Evolutionary conservation across 2,329 filamentous ascomycete species (phyloP), one percentile per base, ranked within the genome.

Genomic region (Huntiella abstrusa): DNA sequence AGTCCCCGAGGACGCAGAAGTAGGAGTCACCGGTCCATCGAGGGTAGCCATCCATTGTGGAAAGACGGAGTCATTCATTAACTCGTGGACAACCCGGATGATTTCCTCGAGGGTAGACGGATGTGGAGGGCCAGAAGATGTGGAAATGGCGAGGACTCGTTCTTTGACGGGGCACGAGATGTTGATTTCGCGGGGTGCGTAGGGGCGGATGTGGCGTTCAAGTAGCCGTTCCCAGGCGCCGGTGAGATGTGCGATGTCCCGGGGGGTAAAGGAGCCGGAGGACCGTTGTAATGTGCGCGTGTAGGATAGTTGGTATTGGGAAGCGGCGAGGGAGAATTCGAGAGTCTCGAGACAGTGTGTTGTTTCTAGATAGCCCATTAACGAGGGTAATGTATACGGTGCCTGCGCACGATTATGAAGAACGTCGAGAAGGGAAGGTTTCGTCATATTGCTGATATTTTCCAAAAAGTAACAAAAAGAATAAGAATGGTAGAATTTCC

Each of bases 31-130:
- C 1, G 22, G 22, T n/a, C 8, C 17, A 5, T 41, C 40, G 5
- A 41, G 7, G 5, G 17, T 11, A 8, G 17, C 34, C 46, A 96
- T 70, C 58, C 96, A 98, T 0, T 88, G 87, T 1, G 94, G 78
- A 44, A 96, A 69, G 0, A 96, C 83, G 3, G 87, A 95, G 59
- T 96, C 91, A 55, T 94, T 92, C 87, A 98, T 96, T 47, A 98
- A 68, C 54, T 96, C 91, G 60, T 88, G 87, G 36, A 95, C 83
- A 51, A 94, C 92, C 51, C 74, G 73, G 17, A 93, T 82, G 15
- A 91, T 86, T 43, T 83, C 73, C 50, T 92, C 81, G 12, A 98
- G 68, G 46, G 77, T 74, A 36, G 79, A 74, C 1, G 91, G 87
- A 49, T 75, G 65, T 4, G 80, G 80, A 5, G 88, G 85, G 0